Percentiles rank a stretch among this genome's conserved stretches.
Conservation (phyloP, 2,329 filamentous ascomycete species). For the Tolypocladium tropicale region DNA sequence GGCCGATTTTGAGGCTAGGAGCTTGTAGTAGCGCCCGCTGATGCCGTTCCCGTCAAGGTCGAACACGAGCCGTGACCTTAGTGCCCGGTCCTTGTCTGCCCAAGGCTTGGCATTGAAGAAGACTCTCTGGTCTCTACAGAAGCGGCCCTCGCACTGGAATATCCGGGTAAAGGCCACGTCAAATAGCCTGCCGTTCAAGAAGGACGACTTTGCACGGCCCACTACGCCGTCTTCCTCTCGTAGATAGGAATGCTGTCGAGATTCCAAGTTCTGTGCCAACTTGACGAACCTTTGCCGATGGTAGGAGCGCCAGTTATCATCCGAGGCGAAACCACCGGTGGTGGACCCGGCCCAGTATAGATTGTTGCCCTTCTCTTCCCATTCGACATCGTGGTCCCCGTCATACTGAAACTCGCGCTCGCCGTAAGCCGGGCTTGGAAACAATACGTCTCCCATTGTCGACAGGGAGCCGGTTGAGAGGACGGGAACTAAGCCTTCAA, state of each 20-base stretch:
- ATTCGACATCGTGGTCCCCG: conserved; percentile 27
- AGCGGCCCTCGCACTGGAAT: conserved; percentile 29
- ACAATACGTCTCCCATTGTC: conserved; percentile 40
- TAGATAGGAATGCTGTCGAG: conserved; percentile 20
- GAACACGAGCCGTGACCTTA: conserved; percentile 31
- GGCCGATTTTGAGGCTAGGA: conserved; percentile 34
- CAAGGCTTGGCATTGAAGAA: conserved; percentile 21
- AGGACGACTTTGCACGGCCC: conserved; percentile 12
- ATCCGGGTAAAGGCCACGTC: conserved; percentile 35
- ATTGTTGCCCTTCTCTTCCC: conserved; percentile 37
- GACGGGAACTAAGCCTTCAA: conserved; percentile 32
- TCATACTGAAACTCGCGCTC: conserved; percentile 31
- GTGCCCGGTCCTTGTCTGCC: conserved; percentile 21
- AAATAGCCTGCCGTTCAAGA: conserved; percentile 28
- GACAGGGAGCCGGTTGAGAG: conserved; percentile 33
- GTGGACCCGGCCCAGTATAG: conserved; percentile 49
- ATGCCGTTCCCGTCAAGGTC: conserved; percentile 48
- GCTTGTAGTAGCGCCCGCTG: conserved; percentile 40
- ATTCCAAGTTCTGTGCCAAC: conserved; percentile 22
- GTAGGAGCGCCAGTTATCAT: conserved; percentile 26
- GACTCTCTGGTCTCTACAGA: conserved; percentile 23
- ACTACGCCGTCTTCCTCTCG: conserved; percentile 10
- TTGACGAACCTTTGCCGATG: conserved; percentile 39
- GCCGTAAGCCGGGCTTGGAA: conserved; percentile 40
- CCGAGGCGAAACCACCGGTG: conserved; percentile 33